Evolutionary conservation across 2,329 filamentous ascomycete species (phyloP).

Genomic region (Helotiales sp.): DNA sequence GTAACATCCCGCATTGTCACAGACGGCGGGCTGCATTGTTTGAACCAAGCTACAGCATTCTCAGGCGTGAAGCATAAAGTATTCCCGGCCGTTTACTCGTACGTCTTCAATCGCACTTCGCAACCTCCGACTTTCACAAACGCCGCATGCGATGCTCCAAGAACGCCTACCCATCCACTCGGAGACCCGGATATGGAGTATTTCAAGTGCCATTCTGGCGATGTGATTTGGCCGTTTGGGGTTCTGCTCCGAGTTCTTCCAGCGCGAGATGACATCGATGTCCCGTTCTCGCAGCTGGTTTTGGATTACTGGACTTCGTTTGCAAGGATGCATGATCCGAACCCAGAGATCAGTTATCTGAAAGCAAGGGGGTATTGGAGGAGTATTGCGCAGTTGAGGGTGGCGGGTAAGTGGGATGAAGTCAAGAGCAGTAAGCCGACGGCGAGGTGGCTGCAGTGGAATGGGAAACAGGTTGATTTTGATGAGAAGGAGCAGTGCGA

Average conservation of each 20-base stretch:
- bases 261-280: background rate
- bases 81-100: conserved; percentile 41
- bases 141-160: background rate
- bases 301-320: conserved; percentile 12
- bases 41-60: conserved; percentile 36
- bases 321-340: background rate
- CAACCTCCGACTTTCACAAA: conserved; percentile 22
- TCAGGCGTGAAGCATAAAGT: conserved; percentile 34
- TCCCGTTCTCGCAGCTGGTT: background rate
- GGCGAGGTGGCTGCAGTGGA: conserved; percentile 14
- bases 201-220: background rate
- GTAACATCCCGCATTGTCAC: conserved; percentile 37
- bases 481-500: conserved; percentile 19
- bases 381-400: background rate
- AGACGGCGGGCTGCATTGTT: conserved; percentile 35
- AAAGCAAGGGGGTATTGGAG: background rate
- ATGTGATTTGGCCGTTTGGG: background rate
- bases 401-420: background rate
- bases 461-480: conserved; percentile 9
- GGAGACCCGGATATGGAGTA: background rate
- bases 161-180: background rate
- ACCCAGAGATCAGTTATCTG: conserved; percentile 10
- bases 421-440: conserved; percentile 17
- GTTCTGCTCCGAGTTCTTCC: background rate
- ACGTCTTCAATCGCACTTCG: conserved; percentile 41